Evolutionary conservation across 805 yeast genomes (phyloP), one percentile per base, ranked within the genome.

Genomic region (Kuraishia capsulata): DNA sequence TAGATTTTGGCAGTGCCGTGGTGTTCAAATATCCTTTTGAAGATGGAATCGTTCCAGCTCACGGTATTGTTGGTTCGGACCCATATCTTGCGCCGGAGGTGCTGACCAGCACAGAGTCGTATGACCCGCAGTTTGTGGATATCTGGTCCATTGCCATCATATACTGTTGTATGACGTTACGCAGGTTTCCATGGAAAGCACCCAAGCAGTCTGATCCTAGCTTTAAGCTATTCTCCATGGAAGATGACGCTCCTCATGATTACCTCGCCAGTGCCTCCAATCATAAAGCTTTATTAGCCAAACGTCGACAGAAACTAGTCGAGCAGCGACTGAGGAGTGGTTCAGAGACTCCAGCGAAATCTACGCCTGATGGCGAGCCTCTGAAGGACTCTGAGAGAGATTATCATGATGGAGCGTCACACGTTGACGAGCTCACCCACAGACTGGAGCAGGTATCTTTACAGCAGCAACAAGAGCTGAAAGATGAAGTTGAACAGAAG

Each of bases 11-110:
- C 26, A 73, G 83, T 38, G 90, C 94, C 2, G 88, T 81, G 18
- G 87, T 84, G 4, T 84, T 81, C 61, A 78, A 76, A 49, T 82
- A 82, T 51, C 92, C 92, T 3, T 79, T 73, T 52, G 83, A 78
- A 48, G 71, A 68, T 32, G 69, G 68, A 29, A 61, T 70, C 14
- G 76, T 76, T 13, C 66, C 67, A 52, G 76, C 84, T 6, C 86
- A 76, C 49, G 92, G 92, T 4, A 73, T 84, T 43, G 89, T 83
- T 40, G 95, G 95, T 10, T 78, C 86, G 13, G 95, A 84, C 59
- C 95, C 95, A 9, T 84, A 84, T 55, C 67, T 84, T 48, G 92
- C 92, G 1, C 94, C 95, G 1, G 95, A 84, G 58, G 89, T 82
- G 14, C 63, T 81, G 38, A 53, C 63, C 13, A 54, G 65, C 3